Evolutionary conservation across 2,329 filamentous ascomycete species (phyloP), one percentile per base, ranked within the genome.

Genomic region (Fusarium zealandicum): DNA sequence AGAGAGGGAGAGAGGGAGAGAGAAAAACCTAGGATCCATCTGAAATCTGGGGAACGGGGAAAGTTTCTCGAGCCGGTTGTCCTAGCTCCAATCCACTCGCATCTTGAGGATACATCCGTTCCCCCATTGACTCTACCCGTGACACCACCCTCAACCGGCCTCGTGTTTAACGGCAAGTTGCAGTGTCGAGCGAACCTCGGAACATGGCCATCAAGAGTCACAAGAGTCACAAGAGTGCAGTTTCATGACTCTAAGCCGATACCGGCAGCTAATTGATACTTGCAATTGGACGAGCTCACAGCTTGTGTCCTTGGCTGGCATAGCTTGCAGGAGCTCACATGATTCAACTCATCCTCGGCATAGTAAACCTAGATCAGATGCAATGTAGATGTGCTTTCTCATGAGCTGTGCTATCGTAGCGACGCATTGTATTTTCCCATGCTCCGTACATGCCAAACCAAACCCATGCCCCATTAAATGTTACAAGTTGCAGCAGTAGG

Each of bases 1-100:
- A n/a, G n/a, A n/a, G n/a, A n/a, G n/a, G n/a, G n/a, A n/a, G n/a
- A n/a, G n/a, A n/a, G n/a, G n/a, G n/a, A n/a, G n/a, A n/a, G n/a
- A n/a, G n/a, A n/a, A n/a, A n/a, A n/a, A n/a, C n/a, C 59, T 55
- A 58, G 63, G 61, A 58, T 66, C 63, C 63, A 48, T 55, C 45
- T 53, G 50, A 57, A 47, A 35, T 52, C 38, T 55, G 32, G 51
- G 25, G 42, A 43, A 58, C 46, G 54, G 57, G 50, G 51, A 56
- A 56, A 62, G 48, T 47, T 17, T 38, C 39, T 33, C 39, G 56
- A 54, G 59, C 64, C 61, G 55, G 65, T 66, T 56, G 64, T 62
- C 64, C 63, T 66, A 66, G 64, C 61, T 65, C 41, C 46, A 37
- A 40, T 16, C 49, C 40, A 39, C 44, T 25, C 48, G 43, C 18